Percentiles rank a stretch among this genome's conserved stretches.
These are phyloP conservation scores for Angomonas deanei DNA, from an alignment of 208 protist species.

Conservation along the genomic window DNA sequence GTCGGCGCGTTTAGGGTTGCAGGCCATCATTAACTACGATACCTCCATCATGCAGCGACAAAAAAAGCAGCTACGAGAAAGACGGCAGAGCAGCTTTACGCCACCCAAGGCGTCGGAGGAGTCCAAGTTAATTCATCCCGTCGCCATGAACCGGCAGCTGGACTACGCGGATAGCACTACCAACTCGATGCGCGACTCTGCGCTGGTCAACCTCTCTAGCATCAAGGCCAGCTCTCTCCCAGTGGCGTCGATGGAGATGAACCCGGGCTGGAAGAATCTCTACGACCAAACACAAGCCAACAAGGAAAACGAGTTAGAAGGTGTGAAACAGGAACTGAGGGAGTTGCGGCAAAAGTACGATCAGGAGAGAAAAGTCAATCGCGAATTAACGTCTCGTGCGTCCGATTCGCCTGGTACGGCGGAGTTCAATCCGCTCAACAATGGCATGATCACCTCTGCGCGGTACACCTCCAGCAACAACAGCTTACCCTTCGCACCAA, in stretches of 20 bases:
- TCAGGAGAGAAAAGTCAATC: not conserved
- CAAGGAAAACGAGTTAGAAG: not conserved
- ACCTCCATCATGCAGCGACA: not conserved
- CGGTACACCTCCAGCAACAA: not conserved
- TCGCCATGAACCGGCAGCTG: not conserved
- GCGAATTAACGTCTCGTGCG: not conserved
- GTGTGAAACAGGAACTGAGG: not conserved
- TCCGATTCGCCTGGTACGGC: not conserved
- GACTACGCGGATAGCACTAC: not conserved
- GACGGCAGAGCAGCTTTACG: not conserved
- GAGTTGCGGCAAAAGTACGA: too few species aligned
- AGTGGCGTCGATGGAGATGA: not conserved
- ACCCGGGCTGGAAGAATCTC: not conserved
- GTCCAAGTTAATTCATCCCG: not conserved
- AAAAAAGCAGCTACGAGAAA: not conserved
- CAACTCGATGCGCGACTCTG: slow-evolving; percentile 1
- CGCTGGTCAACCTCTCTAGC: not conserved
- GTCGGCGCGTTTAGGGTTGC: slow-evolving; percentile 27
- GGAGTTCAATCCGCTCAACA: not conserved
- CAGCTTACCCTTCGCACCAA: not conserved
- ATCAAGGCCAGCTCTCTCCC: not conserved
- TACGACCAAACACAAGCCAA: not conserved
- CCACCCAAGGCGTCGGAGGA: not conserved
- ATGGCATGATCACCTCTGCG: not conserved
- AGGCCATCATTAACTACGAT: not conserved